These are phyloP conservation scores for Auricularia heimuer DNA, from an alignment of 768 basidiomycete species.

Conservation along the genomic window DNA sequence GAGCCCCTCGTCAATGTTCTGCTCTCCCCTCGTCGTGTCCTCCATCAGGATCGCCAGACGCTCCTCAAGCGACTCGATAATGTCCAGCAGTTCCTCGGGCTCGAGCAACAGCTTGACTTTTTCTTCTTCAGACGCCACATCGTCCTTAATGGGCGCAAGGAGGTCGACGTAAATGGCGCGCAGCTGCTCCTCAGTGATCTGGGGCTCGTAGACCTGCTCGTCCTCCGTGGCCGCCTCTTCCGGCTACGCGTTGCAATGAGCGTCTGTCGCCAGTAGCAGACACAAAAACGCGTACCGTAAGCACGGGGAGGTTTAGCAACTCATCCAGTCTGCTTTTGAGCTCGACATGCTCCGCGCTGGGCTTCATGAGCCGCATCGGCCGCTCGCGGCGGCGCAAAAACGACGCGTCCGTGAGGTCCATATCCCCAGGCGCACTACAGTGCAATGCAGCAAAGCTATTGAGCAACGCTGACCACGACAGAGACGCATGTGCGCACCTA, in stretches of 20 bases:
- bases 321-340: background rate
- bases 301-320: background rate
- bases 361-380: background rate
- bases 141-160: slow-evolving; percentile 16
- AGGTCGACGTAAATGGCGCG: slow-evolving; percentile 33
- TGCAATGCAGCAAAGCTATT: background rate
- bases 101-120: slow-evolving; percentile 1
- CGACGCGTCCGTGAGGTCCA: background rate
- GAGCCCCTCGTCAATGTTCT: slow-evolving; percentile 22
- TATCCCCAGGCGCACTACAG: background rate
- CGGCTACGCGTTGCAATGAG: background rate
- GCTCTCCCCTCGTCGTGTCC: slow-evolving; percentile 14
- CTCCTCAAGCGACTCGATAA: background rate
- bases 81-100: slow-evolving; percentile 2
- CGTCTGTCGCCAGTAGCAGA: background rate
- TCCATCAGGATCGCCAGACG: background rate
- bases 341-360: background rate
- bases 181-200: slow-evolving; percentile 29
- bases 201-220: slow-evolving; percentile 2
- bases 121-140: slow-evolving; percentile 4
- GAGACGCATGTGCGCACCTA: background rate
- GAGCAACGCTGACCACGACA: background rate
- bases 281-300: background rate
- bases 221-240: background rate
- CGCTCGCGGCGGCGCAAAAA: background rate